Percentiles rank a stretch among this genome's conserved stretches.
phyloP scores from a whole-genome alignment of 768 basidiomycete genomes.

The Podaxis mareebaensis region DNA sequence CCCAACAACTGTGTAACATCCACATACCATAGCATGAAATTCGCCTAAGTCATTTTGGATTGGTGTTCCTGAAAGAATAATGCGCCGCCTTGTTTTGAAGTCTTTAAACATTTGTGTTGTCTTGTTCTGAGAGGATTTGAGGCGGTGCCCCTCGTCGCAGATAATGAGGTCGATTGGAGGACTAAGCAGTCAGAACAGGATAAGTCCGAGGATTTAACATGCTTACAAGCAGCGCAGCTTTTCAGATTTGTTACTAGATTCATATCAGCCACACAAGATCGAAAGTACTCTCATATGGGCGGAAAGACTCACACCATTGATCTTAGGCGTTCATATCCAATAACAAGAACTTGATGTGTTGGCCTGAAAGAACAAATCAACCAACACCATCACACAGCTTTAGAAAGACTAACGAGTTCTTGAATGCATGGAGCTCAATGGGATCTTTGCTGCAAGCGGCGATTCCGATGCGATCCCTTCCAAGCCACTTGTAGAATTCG shows the following conservation, averaged over 20 bases:
- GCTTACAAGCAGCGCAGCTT: conserved; percentile 14
- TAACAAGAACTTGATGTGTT: conserved; percentile 84
- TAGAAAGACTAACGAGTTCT: conserved; percentile 57
- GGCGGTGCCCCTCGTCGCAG: conserved; percentile 95
- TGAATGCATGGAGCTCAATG: conserved; percentile 63
- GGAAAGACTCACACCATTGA: conserved; percentile 67
- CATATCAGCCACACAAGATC: background rate
- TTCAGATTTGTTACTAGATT: conserved; percentile 11
- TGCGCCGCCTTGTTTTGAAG: conserved; percentile 70
- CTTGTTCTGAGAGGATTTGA: conserved; percentile 92
- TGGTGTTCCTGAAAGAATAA: conserved; percentile 95
- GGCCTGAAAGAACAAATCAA: conserved; percentile 40
- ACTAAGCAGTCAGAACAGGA: conserved; percentile 34
- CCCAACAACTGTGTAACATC: background rate
- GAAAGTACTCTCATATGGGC: background rate
- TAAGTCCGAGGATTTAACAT: background rate
- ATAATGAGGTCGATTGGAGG: conserved; percentile 92
- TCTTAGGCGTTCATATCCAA: conserved; percentile 91
- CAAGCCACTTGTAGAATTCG: conserved; percentile 94
- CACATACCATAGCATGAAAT: conserved; percentile 89
- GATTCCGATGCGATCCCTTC: conserved; percentile 49
- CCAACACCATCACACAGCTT: background rate
- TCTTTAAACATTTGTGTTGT: conserved; percentile 84
- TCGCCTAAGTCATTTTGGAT: conserved; percentile 96
- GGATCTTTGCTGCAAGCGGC: conserved; percentile 49